Base-by-base conservation (phyloP, 139 green algal species). In the Micromonas commoda region DNA sequence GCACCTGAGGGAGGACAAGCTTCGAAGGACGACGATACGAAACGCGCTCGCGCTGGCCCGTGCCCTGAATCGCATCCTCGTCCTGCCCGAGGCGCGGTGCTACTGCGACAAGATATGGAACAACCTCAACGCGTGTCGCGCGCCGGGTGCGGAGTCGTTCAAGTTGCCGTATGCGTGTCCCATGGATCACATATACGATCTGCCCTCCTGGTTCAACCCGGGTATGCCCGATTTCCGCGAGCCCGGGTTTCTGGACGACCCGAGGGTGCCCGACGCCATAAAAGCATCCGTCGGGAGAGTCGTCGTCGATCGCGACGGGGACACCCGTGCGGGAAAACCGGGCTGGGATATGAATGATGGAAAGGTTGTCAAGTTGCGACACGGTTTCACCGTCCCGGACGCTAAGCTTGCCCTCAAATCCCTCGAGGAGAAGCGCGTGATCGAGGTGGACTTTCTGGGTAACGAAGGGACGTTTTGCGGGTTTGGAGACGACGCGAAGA, bases 31-130 rank as follows among this genome's bases (percentile, higher is more conserved):
- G 20, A 70, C 76, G 9, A 24, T 82, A 1, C 21, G 77, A 9
- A 70, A 81, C 31, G 67, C 19, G 24, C 37, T 82, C 26, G 77
- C 67, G 23, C 51, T 82, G 1, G 77, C 68, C 32, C 60, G 71
- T 53, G 54, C 60, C 21, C 52, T 82, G 9, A 4, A 35, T 9
- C 54, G 77, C 31, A 73, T 60, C 19, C 53, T 82, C 24, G 60
- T 82, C 13, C 57, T 82, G 21, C 77, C 77, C 1, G 20, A 32
- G 23, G 26, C 72, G 52, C n/a, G 61, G 26, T 82, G 77, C 51
- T 70, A 77, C 34, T 73, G 61, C 61, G 77, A 82, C 33, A 71
- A 71, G 53, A 74, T 71, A 51, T 82, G 77, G 77, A 72, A 76
- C 77, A 78, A 60, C 21, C 52, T 73, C 20, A 37, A 52, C 64